Evolutionary conservation across 225 moss, liverwort and hornwort species (phyloP), one percentile per base, ranked within the genome.

Genomic region (Straminergon stramineum): DNA sequence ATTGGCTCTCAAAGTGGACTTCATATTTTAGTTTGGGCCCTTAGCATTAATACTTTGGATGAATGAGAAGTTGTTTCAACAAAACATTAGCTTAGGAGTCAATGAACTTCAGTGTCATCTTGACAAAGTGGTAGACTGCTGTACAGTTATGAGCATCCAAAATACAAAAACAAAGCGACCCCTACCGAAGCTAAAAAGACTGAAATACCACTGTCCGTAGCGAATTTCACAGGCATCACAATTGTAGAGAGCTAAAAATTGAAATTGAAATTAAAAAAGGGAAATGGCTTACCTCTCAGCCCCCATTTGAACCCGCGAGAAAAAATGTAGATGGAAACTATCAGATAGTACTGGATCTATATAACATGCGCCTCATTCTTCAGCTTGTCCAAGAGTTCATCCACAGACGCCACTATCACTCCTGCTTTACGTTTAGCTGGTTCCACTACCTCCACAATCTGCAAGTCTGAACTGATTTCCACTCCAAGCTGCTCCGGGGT

Each of bases 301-400:
- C 21, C 74, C 79, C 13, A 56, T 52, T 65, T 51, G 41, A 77
- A 28, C 52, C 11, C 55, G n/a, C 18, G 70, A 56, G 81, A 31
- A 66, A 65, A 89, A 75, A 27, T 82, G 91, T 56, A 76, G n/a
- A 74, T 58, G 79, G 63, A 70, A 89, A 69, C 71, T 18, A 58
- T 57, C 48, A 56, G 74, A 66, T 45, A 74, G 65, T 75, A 55
- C 43, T 81, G 56, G n/a, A 51, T 84, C 84, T 89, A 93, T 64
- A 93, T 74, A 41, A 99, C 97, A 85, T 90, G 94, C 34, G 97
- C 99, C 90, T 99, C 99, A 76, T 97, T 97, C 90, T 93, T 95
- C 34, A 99, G 93, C 94, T 97, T 99, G 87, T 99, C 99, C 88
- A 99, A 53, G 78, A 99, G 97, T 62, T 99, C 99, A 81, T 97